Evolutionary conservation across 108 stramenopile genomes (phyloP).

Genomic region (Pseudonitzschia pungens): DNA sequence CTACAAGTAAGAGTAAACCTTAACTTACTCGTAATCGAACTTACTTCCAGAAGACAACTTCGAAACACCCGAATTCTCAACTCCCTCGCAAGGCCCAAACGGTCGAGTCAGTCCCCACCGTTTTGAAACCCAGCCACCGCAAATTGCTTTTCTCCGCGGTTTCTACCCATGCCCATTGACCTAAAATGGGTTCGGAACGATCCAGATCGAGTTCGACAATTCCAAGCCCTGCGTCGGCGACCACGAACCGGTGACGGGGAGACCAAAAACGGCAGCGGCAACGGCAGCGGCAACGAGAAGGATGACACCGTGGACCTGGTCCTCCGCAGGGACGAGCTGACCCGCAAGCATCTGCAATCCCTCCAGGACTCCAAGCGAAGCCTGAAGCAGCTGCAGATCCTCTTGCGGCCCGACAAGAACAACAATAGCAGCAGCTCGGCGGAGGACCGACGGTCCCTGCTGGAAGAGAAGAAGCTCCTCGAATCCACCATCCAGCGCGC

Average conservation of each 20-base stretch:
- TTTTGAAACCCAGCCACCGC: too few species aligned
- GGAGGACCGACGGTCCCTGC: neutral
- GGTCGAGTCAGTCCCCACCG: too few species aligned
- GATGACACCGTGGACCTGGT: neutral
- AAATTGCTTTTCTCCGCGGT: too few species aligned
- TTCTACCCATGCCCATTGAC: constrained; percentile 37
- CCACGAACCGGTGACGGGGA: neutral
- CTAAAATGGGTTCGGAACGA: constrained; percentile 24
- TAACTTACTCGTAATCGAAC: too few species aligned
- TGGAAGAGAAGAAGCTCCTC: constrained; percentile 1
- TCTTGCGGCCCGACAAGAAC: neutral
- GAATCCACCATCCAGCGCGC: neutral
- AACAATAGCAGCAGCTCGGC: too few species aligned
- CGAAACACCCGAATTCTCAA: too few species aligned
- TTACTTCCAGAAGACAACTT: too few species aligned
- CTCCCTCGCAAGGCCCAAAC: too few species aligned
- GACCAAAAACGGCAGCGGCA: neutral
- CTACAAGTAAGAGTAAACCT: too few species aligned
- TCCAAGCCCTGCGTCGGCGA: constrained; percentile 19
- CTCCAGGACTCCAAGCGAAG: constrained; percentile 1
- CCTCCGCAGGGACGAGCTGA: neutral
- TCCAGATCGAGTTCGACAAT: constrained; percentile 27
- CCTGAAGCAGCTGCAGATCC: neutral
- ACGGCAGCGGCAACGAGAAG: neutral
- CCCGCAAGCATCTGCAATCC: neutral